These are phyloP conservation scores for Euphrasia confusa DNA, from an alignment of 257 asterid species.

Conservation along the genomic window DNA sequence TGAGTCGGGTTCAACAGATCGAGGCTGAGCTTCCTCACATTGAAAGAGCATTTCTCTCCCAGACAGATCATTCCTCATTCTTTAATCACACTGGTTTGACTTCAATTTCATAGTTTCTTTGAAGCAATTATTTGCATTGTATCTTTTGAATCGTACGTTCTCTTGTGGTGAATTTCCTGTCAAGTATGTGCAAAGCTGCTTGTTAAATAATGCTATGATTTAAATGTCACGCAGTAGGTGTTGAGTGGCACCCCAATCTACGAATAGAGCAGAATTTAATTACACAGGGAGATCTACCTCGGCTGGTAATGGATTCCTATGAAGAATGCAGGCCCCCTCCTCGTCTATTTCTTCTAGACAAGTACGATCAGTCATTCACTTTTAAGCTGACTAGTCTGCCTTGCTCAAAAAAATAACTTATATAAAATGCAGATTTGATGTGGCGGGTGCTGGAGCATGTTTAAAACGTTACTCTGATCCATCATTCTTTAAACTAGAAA, in stretches of 20 bases:
- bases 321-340: constrained; percentile 99
- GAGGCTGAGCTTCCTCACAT: constrained; percentile 75
- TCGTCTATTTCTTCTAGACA: constrained; percentile 91
- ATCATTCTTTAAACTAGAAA: constrained; percentile 68
- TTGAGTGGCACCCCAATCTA: constrained; percentile 80
- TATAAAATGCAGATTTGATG: constrained; percentile 64
- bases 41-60: constrained; percentile 86
- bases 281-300: constrained; percentile 79
- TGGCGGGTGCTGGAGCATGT: constrained; percentile 98
- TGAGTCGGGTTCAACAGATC: constrained; percentile 80
- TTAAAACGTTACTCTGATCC: constrained; percentile 96
- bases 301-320: constrained; percentile 90
- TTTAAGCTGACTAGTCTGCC: constrained; percentile 7
- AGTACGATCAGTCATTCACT: constrained; percentile 43
- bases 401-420: constrained; percentile 13
- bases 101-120: not conserved
- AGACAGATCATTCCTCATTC: constrained; percentile 76
- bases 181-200: constrained; percentile 21
- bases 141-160: not conserved
- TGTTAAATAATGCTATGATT: constrained; percentile 17
- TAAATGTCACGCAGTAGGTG: constrained; percentile 45
- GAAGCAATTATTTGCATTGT: constrained; percentile 1
- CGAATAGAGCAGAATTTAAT: constrained; percentile 58
- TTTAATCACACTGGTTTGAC: constrained; percentile 60
- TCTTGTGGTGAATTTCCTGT: not conserved